Evolutionary conservation across 176 grass and related monocot species (phyloP), one percentile per base, ranked within the genome.

Genomic region (Pharus latifolius): DNA sequence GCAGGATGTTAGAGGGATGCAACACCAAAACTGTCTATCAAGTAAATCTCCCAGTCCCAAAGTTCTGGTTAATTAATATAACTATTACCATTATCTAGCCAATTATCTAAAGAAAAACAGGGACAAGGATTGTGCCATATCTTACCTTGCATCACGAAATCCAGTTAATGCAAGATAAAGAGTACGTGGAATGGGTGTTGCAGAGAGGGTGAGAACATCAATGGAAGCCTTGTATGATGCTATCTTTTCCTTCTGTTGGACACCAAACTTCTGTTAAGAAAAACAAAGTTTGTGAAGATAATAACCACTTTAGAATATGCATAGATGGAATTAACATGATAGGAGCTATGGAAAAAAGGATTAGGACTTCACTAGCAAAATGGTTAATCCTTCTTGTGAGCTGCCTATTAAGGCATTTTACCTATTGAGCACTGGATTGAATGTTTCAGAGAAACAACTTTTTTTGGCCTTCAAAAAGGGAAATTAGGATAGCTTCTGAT

Each of bases 201-300:
- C 93, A n/a, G 93, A 92, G 2, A 97, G 86, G 70, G 89, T 92
- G 40, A 97, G 83, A 82, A 97, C 89, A 80, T 97, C 93, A 56
- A 97, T 72, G 70, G 93, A 92, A 66, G 93, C 72, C 43, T 97
- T 97, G 75, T 90, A 92, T 61, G 93, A 97, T 71, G 89, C 83
- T 65, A 97, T 92, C 70, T 79, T 92, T 68, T 97, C 93, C 79
- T 97, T 97, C 55, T 97, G 93, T 87, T 97, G 91, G 23, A 97
- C 93, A 30, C 93, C 93, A 75, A 97, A 97, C 46, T 91, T 89
- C 93, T 97, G 83, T 76, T 67, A 82, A 64, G 1, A 32, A 59
- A 46, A 3, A 75, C 4, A 16, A 27, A 46, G 41, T 34, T 74
- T 32, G 37, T 73, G 18, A 88, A 61, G 30, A 78, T 7, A 64